Conservation (phyloP, 208 protist species). For the Leishmania mexicana region DNA sequence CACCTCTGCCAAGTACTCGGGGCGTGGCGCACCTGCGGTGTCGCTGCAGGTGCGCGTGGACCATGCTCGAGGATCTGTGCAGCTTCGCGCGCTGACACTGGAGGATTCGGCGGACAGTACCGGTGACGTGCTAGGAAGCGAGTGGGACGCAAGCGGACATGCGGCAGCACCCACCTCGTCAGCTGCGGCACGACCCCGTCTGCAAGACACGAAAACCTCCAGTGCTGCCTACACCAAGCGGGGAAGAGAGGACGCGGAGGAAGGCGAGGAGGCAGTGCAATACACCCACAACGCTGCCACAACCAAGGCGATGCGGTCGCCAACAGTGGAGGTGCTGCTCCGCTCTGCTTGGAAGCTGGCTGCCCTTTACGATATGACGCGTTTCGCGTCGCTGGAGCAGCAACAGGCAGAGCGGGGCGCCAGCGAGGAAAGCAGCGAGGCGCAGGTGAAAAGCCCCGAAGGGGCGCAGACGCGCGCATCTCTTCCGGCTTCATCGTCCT, state of each 20-base stretch:
- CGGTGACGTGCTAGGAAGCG: background rate
- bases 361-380: slow-evolving; percentile 27
- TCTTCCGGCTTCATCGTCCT: background rate
- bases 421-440: background rate
- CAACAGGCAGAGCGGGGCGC: background rate
- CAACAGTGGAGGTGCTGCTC: slow-evolving; percentile 32
- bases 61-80: slow-evolving; percentile 18
- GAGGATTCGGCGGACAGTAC: background rate
- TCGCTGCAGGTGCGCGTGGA: slow-evolving; percentile 32
- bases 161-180: background rate
- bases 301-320: background rate
- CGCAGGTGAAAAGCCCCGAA: background rate
- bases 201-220: background rate
- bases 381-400: background rate
- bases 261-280: background rate
- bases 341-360: slow-evolving; percentile 41
- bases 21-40: background rate
- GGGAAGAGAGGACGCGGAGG: background rate
- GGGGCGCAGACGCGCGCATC: background rate
- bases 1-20: background rate
- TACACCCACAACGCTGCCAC: background rate
- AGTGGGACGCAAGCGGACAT: background rate
- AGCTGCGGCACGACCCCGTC: background rate
- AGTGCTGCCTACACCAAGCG: background rate
- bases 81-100: slow-evolving; percentile 18